Conservation (phyloP, 495 filamentous ascomycete species). For the Penicillium coprophilum region DNA sequence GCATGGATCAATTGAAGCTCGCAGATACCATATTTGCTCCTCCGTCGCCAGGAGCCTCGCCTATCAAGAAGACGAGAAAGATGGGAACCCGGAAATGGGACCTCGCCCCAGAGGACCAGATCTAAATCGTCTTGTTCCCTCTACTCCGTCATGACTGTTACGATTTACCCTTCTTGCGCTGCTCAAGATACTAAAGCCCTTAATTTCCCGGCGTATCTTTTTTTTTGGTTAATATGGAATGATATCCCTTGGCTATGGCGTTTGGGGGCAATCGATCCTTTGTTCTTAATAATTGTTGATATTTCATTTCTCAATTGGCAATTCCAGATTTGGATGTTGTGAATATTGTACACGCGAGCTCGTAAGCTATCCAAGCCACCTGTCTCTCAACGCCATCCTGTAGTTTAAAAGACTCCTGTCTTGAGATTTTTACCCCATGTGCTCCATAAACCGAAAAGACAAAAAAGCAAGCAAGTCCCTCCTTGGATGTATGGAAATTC, state of each 20-base stretch:
- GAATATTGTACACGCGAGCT: constrained; percentile 15
- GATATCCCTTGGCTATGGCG: constrained; percentile 23
- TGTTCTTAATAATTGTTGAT: constrained; percentile 5
- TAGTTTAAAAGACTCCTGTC: not conserved
- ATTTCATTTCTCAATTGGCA: constrained; percentile 2
- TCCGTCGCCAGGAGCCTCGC: constrained; percentile 28
- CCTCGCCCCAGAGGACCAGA: constrained; percentile 54
- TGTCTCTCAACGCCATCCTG: constrained; percentile 4
- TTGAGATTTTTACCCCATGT: not conserved
- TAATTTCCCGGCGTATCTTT: constrained; percentile 6
- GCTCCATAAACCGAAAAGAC: constrained; percentile 4
- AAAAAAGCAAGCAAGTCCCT: not conserved
- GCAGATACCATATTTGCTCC: constrained; percentile 41
- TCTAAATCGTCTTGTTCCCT: constrained; percentile 22
- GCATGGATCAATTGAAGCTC: constrained; percentile 47
- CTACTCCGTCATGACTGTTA: constrained; percentile 20
- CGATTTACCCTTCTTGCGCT: constrained; percentile 17
- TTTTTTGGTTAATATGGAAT: constrained; percentile 16
- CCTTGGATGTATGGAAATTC: not conserved
- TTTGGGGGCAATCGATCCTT: constrained; percentile 14
- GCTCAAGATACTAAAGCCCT: constrained; percentile 6
- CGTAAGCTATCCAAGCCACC: constrained; percentile 2
- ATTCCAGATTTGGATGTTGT: not conserved
- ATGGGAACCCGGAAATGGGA: constrained; percentile 58
- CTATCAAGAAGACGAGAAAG: constrained; percentile 51